A percentile compares a stretch with the other conserved stretches of the same genome.
These are phyloP conservation scores for Vigna reflexopilosa DNA, from an alignment of 306 rosid genomes.

Conservation along the genomic window DNA sequence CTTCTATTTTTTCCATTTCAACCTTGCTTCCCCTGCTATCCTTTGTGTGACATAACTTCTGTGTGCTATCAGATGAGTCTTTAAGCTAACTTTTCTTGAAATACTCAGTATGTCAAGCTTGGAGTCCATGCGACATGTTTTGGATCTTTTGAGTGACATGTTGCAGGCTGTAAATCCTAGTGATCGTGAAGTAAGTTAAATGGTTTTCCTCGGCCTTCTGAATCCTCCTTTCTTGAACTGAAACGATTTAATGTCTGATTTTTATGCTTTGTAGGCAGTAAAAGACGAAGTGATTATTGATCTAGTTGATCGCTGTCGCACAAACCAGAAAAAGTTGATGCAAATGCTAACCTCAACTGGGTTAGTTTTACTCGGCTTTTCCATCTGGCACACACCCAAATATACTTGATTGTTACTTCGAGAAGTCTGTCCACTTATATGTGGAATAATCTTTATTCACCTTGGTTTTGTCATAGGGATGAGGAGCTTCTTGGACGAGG, in stretches of 20 bases:
- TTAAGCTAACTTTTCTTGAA: conserved; percentile 31
- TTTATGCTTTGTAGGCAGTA: conserved; percentile 65
- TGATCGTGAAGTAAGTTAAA: conserved; percentile 69
- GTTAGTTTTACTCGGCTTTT: conserved; percentile 56
- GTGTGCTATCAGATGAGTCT: conserved; percentile 20
- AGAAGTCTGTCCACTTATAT: neutral
- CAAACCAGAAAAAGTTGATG: conserved; percentile 93
- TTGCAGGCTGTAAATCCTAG: conserved; percentile 86
- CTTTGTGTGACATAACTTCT: conserved; percentile 11
- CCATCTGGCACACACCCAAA: conserved; percentile 6
- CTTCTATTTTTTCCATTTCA: conserved; percentile 9
- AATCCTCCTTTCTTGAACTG: conserved; percentile 25
- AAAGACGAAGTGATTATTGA: conserved; percentile 92
- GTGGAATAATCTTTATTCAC: conserved; percentile 32
- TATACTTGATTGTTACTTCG: conserved; percentile 25
- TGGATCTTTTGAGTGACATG: conserved; percentile 94
- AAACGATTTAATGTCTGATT: conserved; percentile 23
- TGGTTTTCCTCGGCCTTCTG: conserved; percentile 33
- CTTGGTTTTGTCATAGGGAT: conserved; percentile 64
- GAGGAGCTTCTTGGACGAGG: conserved; percentile 96
- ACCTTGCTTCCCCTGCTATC: conserved; percentile 31
- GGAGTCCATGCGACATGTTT: conserved; percentile 84
- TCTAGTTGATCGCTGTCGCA: conserved; percentile 84
- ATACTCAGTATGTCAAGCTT: conserved; percentile 74
- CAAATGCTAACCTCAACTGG: conserved; percentile 97